Percentiles rank a stretch among this genome's conserved stretches.
Evolutionary conservation across 306 rosid species (phyloP).

Genomic region (Prunus padus): DNA sequence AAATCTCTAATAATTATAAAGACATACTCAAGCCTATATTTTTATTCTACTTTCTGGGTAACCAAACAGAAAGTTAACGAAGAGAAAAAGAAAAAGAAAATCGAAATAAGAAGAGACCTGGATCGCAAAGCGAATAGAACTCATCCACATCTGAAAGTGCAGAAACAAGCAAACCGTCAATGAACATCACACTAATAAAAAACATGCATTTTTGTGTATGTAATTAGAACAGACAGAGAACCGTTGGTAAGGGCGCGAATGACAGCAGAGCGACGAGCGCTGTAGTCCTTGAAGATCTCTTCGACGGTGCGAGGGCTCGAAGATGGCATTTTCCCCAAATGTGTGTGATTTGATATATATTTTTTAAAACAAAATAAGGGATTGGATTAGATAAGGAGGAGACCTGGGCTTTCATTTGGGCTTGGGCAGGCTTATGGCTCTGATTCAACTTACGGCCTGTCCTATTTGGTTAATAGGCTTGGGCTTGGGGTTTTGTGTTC

Average conservation of each 20-base stretch:
- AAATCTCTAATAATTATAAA: background rate
- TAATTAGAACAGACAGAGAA: conserved; percentile 13
- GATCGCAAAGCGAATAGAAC: conserved; percentile 55
- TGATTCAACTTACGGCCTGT: too few species aligned
- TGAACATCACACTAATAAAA: background rate
- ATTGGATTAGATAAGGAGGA: background rate
- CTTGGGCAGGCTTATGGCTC: too few species aligned
- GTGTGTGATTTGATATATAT: conserved; percentile 2
- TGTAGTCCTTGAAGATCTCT: conserved; percentile 64
- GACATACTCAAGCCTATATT: background rate
- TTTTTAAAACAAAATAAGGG: background rate
- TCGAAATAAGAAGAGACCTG: conserved; percentile 34
- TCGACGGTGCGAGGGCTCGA: conserved; percentile 53
- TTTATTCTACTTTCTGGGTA: background rate
- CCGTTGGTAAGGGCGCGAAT: conserved; percentile 59
- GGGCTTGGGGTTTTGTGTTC: too few species aligned
- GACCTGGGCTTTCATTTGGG: background rate
- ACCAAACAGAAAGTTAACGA: background rate
- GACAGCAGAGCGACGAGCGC: conserved; percentile 50
- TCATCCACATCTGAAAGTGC: conserved; percentile 44
- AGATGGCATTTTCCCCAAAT: conserved; percentile 20
- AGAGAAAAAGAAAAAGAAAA: background rate
- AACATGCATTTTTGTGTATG: background rate
- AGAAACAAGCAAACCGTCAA: conserved; percentile 14
- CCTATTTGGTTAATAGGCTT: too few species aligned